phyloP scores from a whole-genome alignment of 1,284 basidiomycete species.

The Ceratobasidium papillatum region DNA sequence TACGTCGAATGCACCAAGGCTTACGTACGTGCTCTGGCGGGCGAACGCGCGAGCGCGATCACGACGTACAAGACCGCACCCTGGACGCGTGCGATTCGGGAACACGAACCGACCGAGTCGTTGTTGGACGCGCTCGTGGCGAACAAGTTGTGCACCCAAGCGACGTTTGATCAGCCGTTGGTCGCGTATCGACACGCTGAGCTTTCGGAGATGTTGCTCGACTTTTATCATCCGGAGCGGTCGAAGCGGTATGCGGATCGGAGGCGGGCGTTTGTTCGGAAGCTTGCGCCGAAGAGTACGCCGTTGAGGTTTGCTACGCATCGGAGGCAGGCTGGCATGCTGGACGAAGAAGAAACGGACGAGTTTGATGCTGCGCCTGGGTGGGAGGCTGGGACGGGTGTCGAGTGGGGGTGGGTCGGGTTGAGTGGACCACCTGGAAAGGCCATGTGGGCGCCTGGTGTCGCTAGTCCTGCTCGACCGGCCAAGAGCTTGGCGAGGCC shows the following conservation, averaged over 20 bases:
- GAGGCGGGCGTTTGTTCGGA: slow-evolving; percentile 56
- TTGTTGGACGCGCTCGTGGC: slow-evolving; percentile 48
- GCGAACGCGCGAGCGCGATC: slow-evolving; percentile 40
- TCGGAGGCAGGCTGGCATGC: slow-evolving; percentile 45
- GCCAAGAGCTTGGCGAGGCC: background rate
- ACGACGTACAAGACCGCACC: slow-evolving; percentile 44
- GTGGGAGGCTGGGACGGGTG: slow-evolving; percentile 49
- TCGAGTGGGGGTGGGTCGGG: slow-evolving; percentile 52
- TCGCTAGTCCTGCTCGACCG: background rate
- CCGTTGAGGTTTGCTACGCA: slow-evolving; percentile 54
- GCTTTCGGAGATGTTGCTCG: slow-evolving; percentile 57
- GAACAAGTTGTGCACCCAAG: slow-evolving; percentile 50
- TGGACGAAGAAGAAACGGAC: slow-evolving; percentile 52
- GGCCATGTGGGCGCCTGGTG: background rate
- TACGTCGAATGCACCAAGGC: slow-evolving; percentile 42
- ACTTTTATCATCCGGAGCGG: slow-evolving; percentile 55
- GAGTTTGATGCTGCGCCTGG: slow-evolving; percentile 52
- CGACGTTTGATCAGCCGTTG: slow-evolving; percentile 48
- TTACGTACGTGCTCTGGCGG: slow-evolving; percentile 45
- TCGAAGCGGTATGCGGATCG: slow-evolving; percentile 54
- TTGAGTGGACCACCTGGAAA: slow-evolving; percentile 36
- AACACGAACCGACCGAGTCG: slow-evolving; percentile 16
- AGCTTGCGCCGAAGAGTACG: slow-evolving; percentile 52
- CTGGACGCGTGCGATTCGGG: slow-evolving; percentile 43
- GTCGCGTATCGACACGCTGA: slow-evolving; percentile 54